Conservation (phyloP, 2,329 filamentous ascomycete genomes). For the Nemania sp. region DNA sequence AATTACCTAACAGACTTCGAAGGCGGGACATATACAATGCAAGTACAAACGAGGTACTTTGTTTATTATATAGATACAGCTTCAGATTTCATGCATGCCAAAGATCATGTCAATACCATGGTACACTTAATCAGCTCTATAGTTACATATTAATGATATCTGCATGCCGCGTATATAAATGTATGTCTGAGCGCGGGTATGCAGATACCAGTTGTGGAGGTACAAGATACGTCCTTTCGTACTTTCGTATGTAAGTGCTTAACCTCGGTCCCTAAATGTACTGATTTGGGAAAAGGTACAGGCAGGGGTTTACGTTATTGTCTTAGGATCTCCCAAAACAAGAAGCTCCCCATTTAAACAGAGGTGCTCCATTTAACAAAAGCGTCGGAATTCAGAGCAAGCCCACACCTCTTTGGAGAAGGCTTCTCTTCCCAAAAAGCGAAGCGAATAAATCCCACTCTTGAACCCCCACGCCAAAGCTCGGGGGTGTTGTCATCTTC, state of each 20-base stretch:
- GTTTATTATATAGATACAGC: too few relatives aligned
- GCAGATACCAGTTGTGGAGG: background rate
- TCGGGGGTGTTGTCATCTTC: slow-evolving; percentile 38
- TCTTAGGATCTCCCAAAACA: background rate
- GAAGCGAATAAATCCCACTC: slow-evolving; percentile 36
- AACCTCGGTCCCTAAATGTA: too few relatives aligned
- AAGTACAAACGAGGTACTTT: too few relatives aligned
- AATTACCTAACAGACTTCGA: background rate
- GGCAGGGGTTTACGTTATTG: background rate
- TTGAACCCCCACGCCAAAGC: slow-evolving; percentile 38
- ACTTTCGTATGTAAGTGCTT: too few relatives aligned
- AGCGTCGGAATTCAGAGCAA: background rate
- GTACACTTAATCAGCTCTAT: background rate
- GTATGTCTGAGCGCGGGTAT: too few relatives aligned
- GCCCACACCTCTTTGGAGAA: slow-evolving; percentile 1
- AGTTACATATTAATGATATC: background rate
- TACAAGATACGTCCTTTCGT: too few relatives aligned
- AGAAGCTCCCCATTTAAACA: background rate
- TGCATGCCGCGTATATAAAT: background rate
- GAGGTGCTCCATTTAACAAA: too few relatives aligned
- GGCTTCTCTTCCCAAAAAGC: slow-evolving; percentile 11
- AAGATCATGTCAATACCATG: too few relatives aligned
- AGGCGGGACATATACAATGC: background rate
- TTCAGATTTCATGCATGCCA: too few relatives aligned
- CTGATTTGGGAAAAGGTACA: background rate